phyloP scores from a whole-genome alignment of 1,284 basidiomycete genomes.

The Naganishia liquefaciens region DNA sequence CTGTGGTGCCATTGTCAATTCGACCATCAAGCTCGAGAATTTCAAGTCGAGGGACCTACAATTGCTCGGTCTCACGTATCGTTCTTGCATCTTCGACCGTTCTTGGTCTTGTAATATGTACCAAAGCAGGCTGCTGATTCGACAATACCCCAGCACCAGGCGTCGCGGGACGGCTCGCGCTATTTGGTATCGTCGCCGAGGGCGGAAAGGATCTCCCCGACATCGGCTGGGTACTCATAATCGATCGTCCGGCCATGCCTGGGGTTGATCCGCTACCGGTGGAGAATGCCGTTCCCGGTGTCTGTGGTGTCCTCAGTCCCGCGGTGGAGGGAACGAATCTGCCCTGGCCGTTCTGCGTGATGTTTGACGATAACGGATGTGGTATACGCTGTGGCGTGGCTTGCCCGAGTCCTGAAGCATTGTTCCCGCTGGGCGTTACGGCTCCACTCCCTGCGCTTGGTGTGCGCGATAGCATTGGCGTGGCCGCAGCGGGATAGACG shows the following conservation, averaged over 20 bases:
- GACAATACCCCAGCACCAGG: background rate
- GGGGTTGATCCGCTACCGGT: background rate
- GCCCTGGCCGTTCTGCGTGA: constrained; percentile 1
- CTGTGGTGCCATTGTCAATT: background rate
- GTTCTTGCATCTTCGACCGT: constrained; percentile 14
- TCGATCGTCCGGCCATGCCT: constrained; percentile 8
- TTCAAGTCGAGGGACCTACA: background rate
- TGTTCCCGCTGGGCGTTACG: background rate
- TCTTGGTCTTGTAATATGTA: constrained; percentile 6
- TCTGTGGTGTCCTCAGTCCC: constrained; percentile 12
- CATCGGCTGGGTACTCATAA: constrained; percentile 6
- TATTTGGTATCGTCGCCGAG: constrained; percentile 4
- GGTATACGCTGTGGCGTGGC: constrained; percentile 7
- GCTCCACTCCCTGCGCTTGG: constrained; percentile 18
- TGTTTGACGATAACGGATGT: constrained; percentile 4
- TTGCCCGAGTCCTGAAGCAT: background rate
- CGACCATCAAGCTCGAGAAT: background rate
- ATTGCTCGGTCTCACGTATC: constrained; percentile 18
- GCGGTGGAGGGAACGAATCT: constrained; percentile 14
- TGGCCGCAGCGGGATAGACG: constrained; percentile 24
- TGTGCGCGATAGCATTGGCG: constrained; percentile 20
- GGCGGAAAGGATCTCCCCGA: constrained; percentile 12
- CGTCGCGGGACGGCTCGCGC: constrained; percentile 8
- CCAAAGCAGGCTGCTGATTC: constrained; percentile 2
- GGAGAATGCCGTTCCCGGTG: constrained; percentile 12